Evolutionary conservation across 371 early-diverging fungal species (phyloP), one percentile per base, ranked within the genome.

Genomic region (Lichtheimia ornata): DNA sequence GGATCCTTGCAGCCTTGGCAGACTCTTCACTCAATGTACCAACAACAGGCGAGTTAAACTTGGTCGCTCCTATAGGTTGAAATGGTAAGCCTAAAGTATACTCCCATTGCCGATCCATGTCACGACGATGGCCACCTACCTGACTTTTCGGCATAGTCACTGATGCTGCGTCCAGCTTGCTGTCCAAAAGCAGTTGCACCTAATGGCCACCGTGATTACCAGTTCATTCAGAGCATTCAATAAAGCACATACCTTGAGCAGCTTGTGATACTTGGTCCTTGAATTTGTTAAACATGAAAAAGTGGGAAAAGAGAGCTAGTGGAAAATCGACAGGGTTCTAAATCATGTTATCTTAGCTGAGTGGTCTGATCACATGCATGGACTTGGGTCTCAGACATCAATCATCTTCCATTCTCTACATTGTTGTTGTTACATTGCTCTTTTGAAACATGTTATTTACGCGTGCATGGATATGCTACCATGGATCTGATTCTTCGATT

Each of bases 1-100:
- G 71, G 53, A 88, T 88, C 53, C 83, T 72, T 14, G 86, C 73
- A 22, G 83, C 86, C 60, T 87, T 88, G 59, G 65, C 54, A 51
- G 81, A 76, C 62, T 85, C 86, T 63, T 77, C 78, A 35, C 60
- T 57, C 43, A 87, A 70, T 42, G 61, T 71, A 4, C 71, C 65
- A 7, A 73, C 77, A 52, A 81, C 65, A 14, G 79, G 82, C 43
- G 65, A 69, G 56, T 83, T 84, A 45, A 84, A 49, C 13, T 69
- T 73, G 61, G 44, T 60, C 20, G 61, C 60, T 14, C 50, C 62
- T 61, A 35, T 2, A 35, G 5, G 5, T 6, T 35, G 9, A 35
- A 35, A 35, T 35, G 1, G 35, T 35, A 11, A 35, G 35, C 35
- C 2, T 28, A 4, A n/a, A n/a, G n/a, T n/a, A n/a, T n/a, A 28